Base-by-base conservation (phyloP, 345 rosid genomes). In the Hibiscus syriacus region DNA sequence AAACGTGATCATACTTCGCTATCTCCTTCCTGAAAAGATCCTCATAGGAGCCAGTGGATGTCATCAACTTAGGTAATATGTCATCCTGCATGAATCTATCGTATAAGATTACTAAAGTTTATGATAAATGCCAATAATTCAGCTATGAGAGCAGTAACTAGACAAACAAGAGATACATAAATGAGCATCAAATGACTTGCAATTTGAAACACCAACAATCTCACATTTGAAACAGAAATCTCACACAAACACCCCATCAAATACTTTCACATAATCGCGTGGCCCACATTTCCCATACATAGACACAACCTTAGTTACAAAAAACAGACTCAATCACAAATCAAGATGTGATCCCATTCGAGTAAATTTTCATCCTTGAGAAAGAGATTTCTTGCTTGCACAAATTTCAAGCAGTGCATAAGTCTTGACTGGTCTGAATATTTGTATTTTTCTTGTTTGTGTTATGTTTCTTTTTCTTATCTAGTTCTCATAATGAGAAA, bases 1-100 rank as follows among this genome's bases (percentile, higher is more conserved):
- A 86, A 72, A 94, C 83, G 50, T 55, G 89, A 74, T 89, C 89
- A 83, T 94, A 94, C 76, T 94, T 94, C 60, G 90, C 76, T 73
- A 91, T 82, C 80, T 94, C 99, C 82, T 89, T 94, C 82, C 85
- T 85, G 78, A 94, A 94, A 71, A 94, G 96, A 80, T 94, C 99
- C 68, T 94, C 98, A 68, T 82, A 84, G 25, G 96, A 89, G 70
- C 99, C 97, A 0, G 92, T 85, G 29, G 77, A 76, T 60, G 96
- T 87, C 99, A 94, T 94, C 84, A 94, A 79, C 81, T 94, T 94
- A 17, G 99, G 98, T 38, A 94, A 80, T 80, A 94, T 86, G 75
- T 94, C 98, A 85, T 91, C 99, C 99, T 94, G 84, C 72, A 75
- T 75, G 62, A 73, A 80, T 30, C 65, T 32, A 70, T n/a, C 57